Evolutionary conservation across 2,329 filamentous ascomycete genomes (phyloP).

Genomic region (Xylaria sp.): DNA sequence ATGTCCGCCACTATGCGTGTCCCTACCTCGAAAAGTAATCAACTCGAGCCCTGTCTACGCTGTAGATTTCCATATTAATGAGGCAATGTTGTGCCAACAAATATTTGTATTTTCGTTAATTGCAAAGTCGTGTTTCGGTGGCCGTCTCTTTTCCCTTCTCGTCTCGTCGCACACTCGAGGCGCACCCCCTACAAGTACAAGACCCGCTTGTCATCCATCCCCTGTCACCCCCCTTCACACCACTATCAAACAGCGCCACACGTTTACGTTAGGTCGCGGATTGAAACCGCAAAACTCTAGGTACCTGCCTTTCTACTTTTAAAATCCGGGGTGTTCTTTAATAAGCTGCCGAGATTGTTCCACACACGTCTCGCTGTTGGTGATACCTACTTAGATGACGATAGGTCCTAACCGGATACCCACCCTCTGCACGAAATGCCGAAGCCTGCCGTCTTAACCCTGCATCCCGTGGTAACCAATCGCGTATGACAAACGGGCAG

Average conservation of each 20-base stretch:
- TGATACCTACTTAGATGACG: not conserved
- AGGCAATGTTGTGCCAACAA: too few species aligned
- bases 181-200: not conserved
- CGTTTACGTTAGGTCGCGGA: too few species aligned
- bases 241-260: not conserved
- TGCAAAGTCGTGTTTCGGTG: not conserved
- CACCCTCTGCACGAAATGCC: conserved; percentile 34
- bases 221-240: not conserved
- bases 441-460: conserved; percentile 35
- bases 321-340: conserved; percentile 16
- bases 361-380: conserved; percentile 22
- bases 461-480: conserved; percentile 28
- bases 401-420: not conserved
- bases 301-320: too few species aligned
- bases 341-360: conserved; percentile 2
- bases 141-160: not conserved
- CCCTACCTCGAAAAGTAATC: too few species aligned
- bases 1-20: too few species aligned
- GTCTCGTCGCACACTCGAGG: conserved; percentile 1
- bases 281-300: too few species aligned
- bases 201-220: not conserved
- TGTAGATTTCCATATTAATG: too few species aligned
- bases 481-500: not conserved
- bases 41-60: too few species aligned
- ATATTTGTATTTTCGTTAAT: not conserved